Evolutionary conservation across 495 filamentous ascomycete species (phyloP), one percentile per base, ranked within the genome.

Genomic region (Daldinia vernicosa): DNA sequence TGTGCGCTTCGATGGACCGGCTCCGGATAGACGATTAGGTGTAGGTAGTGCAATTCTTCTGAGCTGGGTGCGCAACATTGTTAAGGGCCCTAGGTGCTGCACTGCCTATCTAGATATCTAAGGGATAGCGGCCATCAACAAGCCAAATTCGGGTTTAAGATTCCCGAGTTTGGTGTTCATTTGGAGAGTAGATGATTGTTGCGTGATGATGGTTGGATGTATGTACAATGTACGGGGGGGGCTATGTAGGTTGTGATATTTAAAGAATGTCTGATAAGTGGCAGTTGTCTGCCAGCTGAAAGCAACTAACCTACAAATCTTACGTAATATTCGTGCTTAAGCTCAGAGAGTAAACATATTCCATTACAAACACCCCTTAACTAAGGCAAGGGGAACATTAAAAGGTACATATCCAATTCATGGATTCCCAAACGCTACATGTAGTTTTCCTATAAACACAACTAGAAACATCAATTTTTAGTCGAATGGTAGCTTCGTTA

Each of bases 41-140:
- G 50, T 57, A 1, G 56, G 26, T 7, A 63, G 61, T 22, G 61
- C 57, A 11, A 62, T 39, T 61, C 61, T 73, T 66, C 30, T 62
- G 19, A 62, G 56, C 33, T 47, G 56, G 12, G 61, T 19, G 40
- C 66, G 66, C 60, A 69, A 62, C 70, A 73, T 73, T 54, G 32
- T 73, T 8, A 15, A 15, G 9, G 12, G 33, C 17, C 45, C 14
- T 7, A 30, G 27, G 3, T 39, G 51, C 27, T 57, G 39, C 27
- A 43, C 60, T 55, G 39, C 53, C n/a, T 33, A 30, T 35, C 6
- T 40, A 53, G 27, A 56, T 53, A 35, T 19, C 60, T 61, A 56
- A 3, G 57, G 12, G 15, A 19, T 51, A 11, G 50, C 24, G 47
- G 54, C 50, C 65, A 64, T 65, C 4, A 72, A 67, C 52, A 15